Base-by-base conservation (phyloP, 768 basidiomycete genomes). In the Tubosaeta sp. region DNA sequence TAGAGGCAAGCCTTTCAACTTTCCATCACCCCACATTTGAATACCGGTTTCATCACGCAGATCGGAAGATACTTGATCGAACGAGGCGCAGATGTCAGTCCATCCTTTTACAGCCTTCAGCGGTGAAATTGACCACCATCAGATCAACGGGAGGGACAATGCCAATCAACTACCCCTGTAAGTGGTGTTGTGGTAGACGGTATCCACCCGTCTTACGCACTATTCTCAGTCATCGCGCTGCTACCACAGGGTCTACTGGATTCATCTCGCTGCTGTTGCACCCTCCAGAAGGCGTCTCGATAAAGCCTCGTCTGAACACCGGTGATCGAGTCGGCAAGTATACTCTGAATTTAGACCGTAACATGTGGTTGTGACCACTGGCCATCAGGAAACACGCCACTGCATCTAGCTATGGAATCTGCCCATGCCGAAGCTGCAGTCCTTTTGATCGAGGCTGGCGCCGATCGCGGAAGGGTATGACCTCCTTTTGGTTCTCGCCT, bases 331-430 rank as follows among this genome's bases (percentile, higher is more conserved):
- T 88, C 43, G 87, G 88, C 88, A 65, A 65, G 69, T 66, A 9
- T 46, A 46, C 17, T 44, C 38, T 46, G 25, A 32, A 44, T 11
- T 9, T 11, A 12, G 35, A 35, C n/a, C 26, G 38, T 37, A n/a
- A 31, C 29, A 39, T 41, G 6, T 29, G 6, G 29, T 26, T 19
- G 13, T 57, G 26, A 53, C 35, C 16, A 52, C 27, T 53, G 45
- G 42, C 60, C 60, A 51, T 48, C 63, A 90, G 95, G 95, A 46
- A 97, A 97, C 65, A 97, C 97, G 2, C 93, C 97, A 2, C 74
- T 99, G 34, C 97, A 99, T 76, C 82, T 99, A 31, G 95, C 95
- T 16, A 88, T 99, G 86, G 95, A 99, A 62, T 93, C 90, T 49
- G 95, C 86, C 16, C 90, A 97, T 65, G 95, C 91, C 13, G 86